Percentiles rank a stretch among this genome's conserved stretches.
Conservation (phyloP, 306 rosid genomes). For the Inga leiocalycina region DNA sequence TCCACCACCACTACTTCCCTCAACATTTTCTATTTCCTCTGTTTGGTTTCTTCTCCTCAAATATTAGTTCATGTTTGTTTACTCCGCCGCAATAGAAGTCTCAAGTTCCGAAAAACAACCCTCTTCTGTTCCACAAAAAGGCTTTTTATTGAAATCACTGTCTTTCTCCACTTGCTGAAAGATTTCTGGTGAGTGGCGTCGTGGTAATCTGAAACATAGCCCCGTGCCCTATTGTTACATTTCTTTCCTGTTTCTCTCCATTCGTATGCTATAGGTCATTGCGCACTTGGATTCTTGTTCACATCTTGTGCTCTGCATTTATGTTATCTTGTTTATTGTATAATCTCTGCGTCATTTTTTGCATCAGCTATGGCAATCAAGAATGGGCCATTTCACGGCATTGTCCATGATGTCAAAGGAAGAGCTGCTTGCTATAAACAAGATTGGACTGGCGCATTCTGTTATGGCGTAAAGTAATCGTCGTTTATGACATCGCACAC, state of each 20-base stretch:
- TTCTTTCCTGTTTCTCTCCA: background rate
- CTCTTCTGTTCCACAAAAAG: background rate
- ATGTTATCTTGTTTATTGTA: conserved; percentile 1
- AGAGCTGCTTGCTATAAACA: conserved; percentile 74
- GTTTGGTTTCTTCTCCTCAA: background rate
- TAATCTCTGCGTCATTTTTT: conserved; percentile 12
- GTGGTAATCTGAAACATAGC: background rate
- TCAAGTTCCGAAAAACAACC: background rate
- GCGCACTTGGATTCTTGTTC: background rate
- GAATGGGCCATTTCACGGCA: conserved; percentile 60
- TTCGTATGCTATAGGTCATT: background rate
- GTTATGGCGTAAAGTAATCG: conserved; percentile 65
- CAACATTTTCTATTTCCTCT: background rate
- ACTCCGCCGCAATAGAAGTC: background rate
- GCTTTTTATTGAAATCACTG: background rate
- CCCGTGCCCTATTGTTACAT: background rate
- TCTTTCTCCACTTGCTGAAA: background rate
- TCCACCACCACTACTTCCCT: background rate
- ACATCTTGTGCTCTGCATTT: background rate
- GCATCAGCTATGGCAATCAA: conserved; percentile 47
- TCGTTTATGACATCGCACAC: background rate
- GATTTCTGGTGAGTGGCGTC: background rate
- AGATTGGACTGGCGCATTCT: conserved; percentile 64
- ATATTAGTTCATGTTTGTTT: background rate
- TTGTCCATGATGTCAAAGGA: conserved; percentile 69